These are phyloP conservation scores for Graphilbum fragrans DNA, from an alignment of 2,329 filamentous ascomycete species.

Conservation along the genomic window DNA sequence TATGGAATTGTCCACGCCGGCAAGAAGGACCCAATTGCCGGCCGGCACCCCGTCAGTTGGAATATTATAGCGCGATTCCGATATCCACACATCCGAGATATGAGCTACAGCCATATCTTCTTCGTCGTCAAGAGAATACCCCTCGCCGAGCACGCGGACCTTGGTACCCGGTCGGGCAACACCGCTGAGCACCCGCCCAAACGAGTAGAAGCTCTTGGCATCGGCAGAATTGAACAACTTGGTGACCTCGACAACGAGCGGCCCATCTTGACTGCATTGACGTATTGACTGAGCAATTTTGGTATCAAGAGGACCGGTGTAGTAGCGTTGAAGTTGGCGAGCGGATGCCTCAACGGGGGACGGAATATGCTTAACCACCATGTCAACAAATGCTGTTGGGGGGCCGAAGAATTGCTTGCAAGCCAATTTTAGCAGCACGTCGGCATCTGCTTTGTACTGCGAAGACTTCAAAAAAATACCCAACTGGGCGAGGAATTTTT, in stretches of 20 bases:
- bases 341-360: slow-evolving; percentile 71
- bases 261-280: slow-evolving; percentile 76
- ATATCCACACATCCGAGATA: slow-evolving; percentile 78
- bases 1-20: slow-evolving; percentile 93
- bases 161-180: slow-evolving; percentile 71
- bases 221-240: slow-evolving; percentile 88
- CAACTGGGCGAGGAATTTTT: slow-evolving; percentile 62
- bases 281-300: slow-evolving; percentile 71
- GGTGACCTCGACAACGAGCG: slow-evolving; percentile 80
- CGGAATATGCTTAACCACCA: slow-evolving; percentile 82
- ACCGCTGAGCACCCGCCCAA: slow-evolving; percentile 87
- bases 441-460: slow-evolving; percentile 83
- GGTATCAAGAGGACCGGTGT: slow-evolving; percentile 79
- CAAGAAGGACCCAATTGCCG: slow-evolving; percentile 84
- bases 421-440: slow-evolving; percentile 74
- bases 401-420: slow-evolving; percentile 94
- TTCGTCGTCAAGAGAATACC: slow-evolving; percentile 92
- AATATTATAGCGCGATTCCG: slow-evolving; percentile 86
- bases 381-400: slow-evolving; percentile 84
- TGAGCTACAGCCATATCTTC: slow-evolving; percentile 91
- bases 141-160: slow-evolving; percentile 86
- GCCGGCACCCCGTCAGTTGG: slow-evolving; percentile 85
- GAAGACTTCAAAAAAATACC: slow-evolving; percentile 85
- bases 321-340: slow-evolving; percentile 71
- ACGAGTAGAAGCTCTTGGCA: slow-evolving; percentile 80